phyloP scores from a whole-genome alignment of 108 stramenopile genomes.

The Cyclostephanos invisitatus region DNA sequence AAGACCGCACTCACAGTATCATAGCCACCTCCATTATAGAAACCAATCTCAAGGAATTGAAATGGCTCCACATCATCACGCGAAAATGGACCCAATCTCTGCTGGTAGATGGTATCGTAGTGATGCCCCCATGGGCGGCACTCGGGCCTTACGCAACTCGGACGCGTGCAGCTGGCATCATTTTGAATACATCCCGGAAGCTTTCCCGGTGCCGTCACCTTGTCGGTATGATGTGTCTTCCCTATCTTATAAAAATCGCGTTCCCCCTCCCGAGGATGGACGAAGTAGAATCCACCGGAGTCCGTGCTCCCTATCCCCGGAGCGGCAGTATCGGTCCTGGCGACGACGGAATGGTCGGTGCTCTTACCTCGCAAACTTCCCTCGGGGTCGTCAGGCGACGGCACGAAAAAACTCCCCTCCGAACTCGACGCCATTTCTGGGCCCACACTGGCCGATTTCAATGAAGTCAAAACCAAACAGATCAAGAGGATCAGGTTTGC shows the following conservation, averaged over 20 bases:
- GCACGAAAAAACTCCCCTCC: background rate
- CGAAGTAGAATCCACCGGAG: slow-evolving; percentile 25
- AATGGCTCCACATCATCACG: slow-evolving; percentile 41
- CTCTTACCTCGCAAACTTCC: background rate
- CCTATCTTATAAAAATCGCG: slow-evolving; percentile 33
- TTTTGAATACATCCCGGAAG: slow-evolving; percentile 22
- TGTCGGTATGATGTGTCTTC: slow-evolving; percentile 14
- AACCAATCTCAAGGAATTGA: slow-evolving; percentile 70
- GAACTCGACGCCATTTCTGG: background rate
- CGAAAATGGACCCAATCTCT: slow-evolving; percentile 43
- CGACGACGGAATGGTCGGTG: background rate
- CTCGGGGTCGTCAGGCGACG: background rate
- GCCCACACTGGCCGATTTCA: background rate
- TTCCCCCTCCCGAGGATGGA: slow-evolving; percentile 22
- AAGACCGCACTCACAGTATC: slow-evolving; percentile 9
- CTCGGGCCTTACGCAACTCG: slow-evolving; percentile 28
- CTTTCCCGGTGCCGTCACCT: slow-evolving; percentile 2
- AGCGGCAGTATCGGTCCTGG: background rate
- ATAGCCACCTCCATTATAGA: slow-evolving; percentile 52
- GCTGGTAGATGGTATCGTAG: slow-evolving; percentile 66
- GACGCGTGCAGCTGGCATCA: slow-evolving; percentile 22
- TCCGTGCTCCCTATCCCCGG: slow-evolving; percentile 12
- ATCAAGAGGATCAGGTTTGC: slow-evolving; percentile 2
- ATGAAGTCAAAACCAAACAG: background rate
- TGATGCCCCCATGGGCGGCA: slow-evolving; percentile 54